Base-by-base conservation (phyloP, 805 yeast genomes). In the Clavispora asparagi region DNA sequence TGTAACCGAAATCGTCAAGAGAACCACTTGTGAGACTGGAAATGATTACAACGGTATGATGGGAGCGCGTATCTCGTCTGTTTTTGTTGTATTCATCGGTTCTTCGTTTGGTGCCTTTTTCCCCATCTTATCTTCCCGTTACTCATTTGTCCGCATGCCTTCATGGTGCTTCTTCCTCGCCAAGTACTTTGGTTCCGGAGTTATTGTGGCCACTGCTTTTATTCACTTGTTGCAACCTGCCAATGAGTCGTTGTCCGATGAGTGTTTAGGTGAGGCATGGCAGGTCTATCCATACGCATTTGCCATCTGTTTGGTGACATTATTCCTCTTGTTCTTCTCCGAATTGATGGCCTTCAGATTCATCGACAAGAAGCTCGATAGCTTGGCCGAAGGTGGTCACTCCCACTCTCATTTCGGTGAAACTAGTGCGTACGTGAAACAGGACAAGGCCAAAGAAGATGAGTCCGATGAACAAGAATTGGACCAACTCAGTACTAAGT, bases 121-220 rank as follows among this genome's bases (percentile, higher is more conserved):
- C 64, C 90, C 90, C 1, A 61, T 84, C 2, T 59, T 83, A 29
- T 74, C 87, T 0, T 81, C 86, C 6, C 70, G 70, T 50, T 78
- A 76, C 56, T 79, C 87, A 0, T 75, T 75, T 53, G 70, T 84
- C 39, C 68, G 80, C 51, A 55, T 83, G 48, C 89, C 89, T 1
- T 56, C 73, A 12, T 74, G 80, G 79, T 75, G 81, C 52, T 84
- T 83, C 64, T 82, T 83, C 59, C 61, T 81, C 41, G 82, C 87
- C 42, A 85, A 84, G 57, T 85, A 76, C 64, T 87, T 87, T 60
- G 95, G 95, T 50, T 83, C 91, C 3, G 95, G 95, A 45, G 92
- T 87, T 41, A 87, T 87, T 57, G 75, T 87, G 11, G 87, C 92
- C 12, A 87, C 95, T 1, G 87, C 91, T 0, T 85, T 87, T 56